These are phyloP conservation scores for Cutaneotrichosporon sp. DNA, from an alignment of 1,284 basidiomycete genomes.

Conservation along the genomic window DNA sequence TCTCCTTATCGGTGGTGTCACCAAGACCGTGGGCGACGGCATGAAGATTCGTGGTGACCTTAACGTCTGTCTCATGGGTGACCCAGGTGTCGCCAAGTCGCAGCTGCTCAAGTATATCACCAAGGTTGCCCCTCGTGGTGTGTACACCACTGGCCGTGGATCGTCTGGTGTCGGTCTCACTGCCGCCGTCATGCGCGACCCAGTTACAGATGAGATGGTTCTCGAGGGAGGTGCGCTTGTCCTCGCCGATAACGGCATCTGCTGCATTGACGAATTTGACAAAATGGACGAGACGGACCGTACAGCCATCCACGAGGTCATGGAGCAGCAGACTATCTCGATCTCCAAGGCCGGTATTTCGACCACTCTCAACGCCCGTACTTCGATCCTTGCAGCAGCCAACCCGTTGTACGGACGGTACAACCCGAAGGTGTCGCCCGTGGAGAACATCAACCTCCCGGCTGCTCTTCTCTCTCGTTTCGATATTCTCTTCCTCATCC, in stretches of 20 bases:
- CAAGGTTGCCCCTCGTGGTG: conserved; percentile 93
- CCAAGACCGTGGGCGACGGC: conserved; percentile 89
- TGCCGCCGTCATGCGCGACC: conserved; percentile 98
- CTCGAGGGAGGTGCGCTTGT: conserved; percentile 98
- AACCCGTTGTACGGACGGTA: conserved; percentile 98
- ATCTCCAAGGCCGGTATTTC: conserved; percentile 99
- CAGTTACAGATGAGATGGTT: conserved; percentile 99
- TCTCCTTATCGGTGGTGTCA: conserved; percentile 90
- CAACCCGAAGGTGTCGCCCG: conserved; percentile 93
- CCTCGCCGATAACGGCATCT: conserved; percentile 97
- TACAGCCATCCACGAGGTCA: conserved; percentile 99
- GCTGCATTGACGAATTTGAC: conserved; percentile 99
- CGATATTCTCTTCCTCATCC: conserved; percentile 92
- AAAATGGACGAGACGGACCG: conserved; percentile 99
- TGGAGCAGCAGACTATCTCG: conserved; percentile 99
- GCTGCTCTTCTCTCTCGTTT: conserved; percentile 94
- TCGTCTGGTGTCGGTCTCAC: conserved; percentile 98
- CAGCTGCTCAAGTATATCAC: conserved; percentile 98
- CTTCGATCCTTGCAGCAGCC: conserved; percentile 94
- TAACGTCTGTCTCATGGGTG: conserved; percentile 98
- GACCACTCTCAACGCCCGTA: conserved; percentile 96
- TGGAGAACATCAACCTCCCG: conserved; percentile 99
- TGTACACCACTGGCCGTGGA: conserved; percentile 97
- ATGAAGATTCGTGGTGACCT: conserved; percentile 99
- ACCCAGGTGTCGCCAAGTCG: conserved; percentile 99